Base-by-base conservation (phyloP, 139 green algal species). In the Chlamydomonas sphaeroides region DNA sequence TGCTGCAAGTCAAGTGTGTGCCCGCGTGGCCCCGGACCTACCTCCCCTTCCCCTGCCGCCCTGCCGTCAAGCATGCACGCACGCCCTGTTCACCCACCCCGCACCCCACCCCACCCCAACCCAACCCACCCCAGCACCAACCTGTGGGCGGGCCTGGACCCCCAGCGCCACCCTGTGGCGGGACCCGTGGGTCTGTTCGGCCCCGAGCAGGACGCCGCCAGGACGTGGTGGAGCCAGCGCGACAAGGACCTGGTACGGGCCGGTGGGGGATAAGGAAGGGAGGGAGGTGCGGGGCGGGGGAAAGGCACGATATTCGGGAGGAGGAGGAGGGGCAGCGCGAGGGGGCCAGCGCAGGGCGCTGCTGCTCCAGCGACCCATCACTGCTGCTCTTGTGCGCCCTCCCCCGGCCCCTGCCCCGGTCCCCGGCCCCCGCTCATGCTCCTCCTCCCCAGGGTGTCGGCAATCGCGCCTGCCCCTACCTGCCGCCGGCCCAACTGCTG, bases 121-220 rank as follows among this genome's bases (percentile, higher is more conserved):
- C n/a, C n/a, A n/a, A n/a, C n/a, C n/a, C n/a, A n/a, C n/a, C n/a
- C n/a, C n/a, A n/a, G n/a, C 65, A 86, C 81, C 36, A 86, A 86
- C 65, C 81, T 86, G 61, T 86, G 70, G 72, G 51, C 56, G 3
- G 23, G 61, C 17, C 62, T 42, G 41, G 61, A 65, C 8, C 51
- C 49, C n/a, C 15, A 36, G 1, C 25, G 28, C 0, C 8, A 78
- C 4, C 62, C 72, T 38, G n/a, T 78, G 33, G 18, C 21, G 30
- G 75, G 75, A 48, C 61, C 75, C 32, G 75, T 82, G 61, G 75
- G 75, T 35, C 61, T 82, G n/a, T 65, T 82, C 21, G 75, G 14
- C 23, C 73, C 73, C 2, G 57, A 80, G 20, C 73, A 80, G 59
- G 73, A 80, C 38, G 28, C 41, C 8, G 1, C 5, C 30, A 65